phyloP scores from a whole-genome alignment of 495 filamentous ascomycete genomes.

The Neurospora pannonica region DNA sequence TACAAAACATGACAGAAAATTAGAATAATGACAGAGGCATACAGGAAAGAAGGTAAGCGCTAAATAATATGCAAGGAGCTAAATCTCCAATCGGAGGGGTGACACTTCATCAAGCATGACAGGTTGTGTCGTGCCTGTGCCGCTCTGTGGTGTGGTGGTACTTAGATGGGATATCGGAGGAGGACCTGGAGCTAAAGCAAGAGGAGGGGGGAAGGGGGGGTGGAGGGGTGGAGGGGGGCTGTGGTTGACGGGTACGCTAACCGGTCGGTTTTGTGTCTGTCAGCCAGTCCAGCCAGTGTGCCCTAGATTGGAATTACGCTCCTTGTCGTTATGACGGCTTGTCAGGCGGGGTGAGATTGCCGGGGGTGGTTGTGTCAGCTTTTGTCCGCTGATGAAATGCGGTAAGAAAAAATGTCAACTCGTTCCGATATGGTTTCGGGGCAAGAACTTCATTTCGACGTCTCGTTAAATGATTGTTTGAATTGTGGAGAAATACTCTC shows the following conservation, averaged over 20 bases:
- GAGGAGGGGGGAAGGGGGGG: background rate
- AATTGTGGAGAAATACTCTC: background rate
- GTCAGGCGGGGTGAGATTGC: background rate
- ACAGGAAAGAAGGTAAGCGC: background rate
- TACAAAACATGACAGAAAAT: too few species aligned
- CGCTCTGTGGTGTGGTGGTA: background rate
- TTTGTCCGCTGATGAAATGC: too few species aligned
- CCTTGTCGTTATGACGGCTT: background rate
- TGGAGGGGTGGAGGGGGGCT: background rate
- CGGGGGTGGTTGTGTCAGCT: too few species aligned
- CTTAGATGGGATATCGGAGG: background rate
- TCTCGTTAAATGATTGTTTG: background rate
- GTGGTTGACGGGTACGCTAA: background rate
- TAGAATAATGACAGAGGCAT: too few species aligned
- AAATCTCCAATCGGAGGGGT: background rate
- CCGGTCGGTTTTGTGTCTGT: background rate
- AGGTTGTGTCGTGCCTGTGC: background rate
- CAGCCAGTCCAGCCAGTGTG: background rate
- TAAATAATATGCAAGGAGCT: background rate
- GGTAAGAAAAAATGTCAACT: too few species aligned
- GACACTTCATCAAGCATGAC: background rate
- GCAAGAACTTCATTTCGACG: too few species aligned
- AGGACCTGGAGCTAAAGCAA: background rate
- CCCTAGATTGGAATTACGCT: background rate
- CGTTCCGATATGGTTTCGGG: too few species aligned